These are phyloP conservation scores for Gigaspora rosea DNA, from an alignment of 192 early-diverging fungal genomes.

Conservation along the genomic window DNA sequence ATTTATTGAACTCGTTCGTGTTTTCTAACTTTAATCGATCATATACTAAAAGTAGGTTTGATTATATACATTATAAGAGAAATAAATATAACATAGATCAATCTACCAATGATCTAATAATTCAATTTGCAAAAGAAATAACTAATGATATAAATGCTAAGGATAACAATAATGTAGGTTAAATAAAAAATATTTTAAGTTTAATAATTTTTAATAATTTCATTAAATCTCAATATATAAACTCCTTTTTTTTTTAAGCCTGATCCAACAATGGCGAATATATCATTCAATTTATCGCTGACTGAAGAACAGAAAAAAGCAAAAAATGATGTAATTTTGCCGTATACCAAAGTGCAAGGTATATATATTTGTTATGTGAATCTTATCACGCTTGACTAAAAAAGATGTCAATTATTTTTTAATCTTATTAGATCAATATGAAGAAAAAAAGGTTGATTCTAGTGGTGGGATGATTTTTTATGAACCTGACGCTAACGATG, in stretches of 20 bases:
- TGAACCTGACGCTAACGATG: conserved; percentile 82
- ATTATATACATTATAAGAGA: conserved; percentile 30
- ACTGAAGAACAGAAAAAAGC: conserved; percentile 82
- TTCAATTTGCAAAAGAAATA: conserved; percentile 38
- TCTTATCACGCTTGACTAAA: too few relatives aligned
- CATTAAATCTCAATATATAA: neutral
- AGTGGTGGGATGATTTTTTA: conserved; percentile 70
- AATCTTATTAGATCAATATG: conserved; percentile 23
- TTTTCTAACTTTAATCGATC: neutral
- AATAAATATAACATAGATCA: conserved; percentile 35
- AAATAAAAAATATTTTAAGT: neutral
- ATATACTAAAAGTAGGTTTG: too few relatives aligned
- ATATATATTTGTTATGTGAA: neutral
- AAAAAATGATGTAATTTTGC: conserved; percentile 74
- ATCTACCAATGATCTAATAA: conserved; percentile 15
- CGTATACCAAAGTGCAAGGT: conserved; percentile 73
- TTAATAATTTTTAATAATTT: neutral
- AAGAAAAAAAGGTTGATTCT: conserved; percentile 12
- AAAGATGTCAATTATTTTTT: too few relatives aligned
- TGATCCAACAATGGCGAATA: conserved; percentile 72
- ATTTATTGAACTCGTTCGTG: neutral
- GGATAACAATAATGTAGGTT: conserved; percentile 17
- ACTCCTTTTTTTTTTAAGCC: conserved; percentile 30
- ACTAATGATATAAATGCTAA: conserved; percentile 38
- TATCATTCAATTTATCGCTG: conserved; percentile 82